Evolutionary conservation across 768 basidiomycete species (phyloP).

Genomic region (Serendipita sp.): DNA sequence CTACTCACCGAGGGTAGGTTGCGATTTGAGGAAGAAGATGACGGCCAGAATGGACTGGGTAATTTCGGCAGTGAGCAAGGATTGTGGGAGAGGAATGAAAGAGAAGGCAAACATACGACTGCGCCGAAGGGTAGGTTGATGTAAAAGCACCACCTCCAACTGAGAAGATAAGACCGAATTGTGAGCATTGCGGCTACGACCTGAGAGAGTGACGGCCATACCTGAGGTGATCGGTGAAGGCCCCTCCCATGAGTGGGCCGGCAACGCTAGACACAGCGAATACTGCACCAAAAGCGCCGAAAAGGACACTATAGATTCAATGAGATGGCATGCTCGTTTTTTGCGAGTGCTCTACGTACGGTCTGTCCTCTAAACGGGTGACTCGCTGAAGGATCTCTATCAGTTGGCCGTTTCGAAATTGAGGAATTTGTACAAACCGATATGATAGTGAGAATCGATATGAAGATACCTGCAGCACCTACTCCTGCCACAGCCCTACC

Average conservation of each 20-base stretch:
- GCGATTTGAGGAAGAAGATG: constrained; percentile 14
- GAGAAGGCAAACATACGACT: background rate
- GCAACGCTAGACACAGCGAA: constrained; percentile 19
- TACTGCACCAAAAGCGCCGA: constrained; percentile 27
- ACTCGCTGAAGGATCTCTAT: constrained; percentile 11
- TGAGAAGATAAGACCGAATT: no score
- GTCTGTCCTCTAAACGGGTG: constrained; percentile 19
- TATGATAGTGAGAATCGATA: constrained; percentile 16
- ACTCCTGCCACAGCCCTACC: constrained; percentile 33
- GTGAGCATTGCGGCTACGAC: no score
- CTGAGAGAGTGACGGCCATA: no score
- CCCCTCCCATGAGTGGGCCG: constrained; percentile 16
- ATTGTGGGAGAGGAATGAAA: no score
- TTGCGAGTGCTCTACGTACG: constrained; percentile 6
- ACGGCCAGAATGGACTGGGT: constrained; percentile 18
- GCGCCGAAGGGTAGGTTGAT: constrained; percentile 7
- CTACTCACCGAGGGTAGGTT: constrained; percentile 3
- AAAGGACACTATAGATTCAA: constrained; percentile 16
- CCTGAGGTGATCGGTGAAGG: constrained; percentile 19
- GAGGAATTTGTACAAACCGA: background rate
- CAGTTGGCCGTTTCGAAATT: background rate
- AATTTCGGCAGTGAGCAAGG: background rate
- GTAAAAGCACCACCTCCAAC: constrained; percentile 26
- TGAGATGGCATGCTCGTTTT: background rate
- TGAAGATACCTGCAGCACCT: constrained; percentile 24